These are phyloP conservation scores for Hortiboletus rubellus DNA, from an alignment of 1,284 basidiomycete genomes.

Conservation along the genomic window DNA sequence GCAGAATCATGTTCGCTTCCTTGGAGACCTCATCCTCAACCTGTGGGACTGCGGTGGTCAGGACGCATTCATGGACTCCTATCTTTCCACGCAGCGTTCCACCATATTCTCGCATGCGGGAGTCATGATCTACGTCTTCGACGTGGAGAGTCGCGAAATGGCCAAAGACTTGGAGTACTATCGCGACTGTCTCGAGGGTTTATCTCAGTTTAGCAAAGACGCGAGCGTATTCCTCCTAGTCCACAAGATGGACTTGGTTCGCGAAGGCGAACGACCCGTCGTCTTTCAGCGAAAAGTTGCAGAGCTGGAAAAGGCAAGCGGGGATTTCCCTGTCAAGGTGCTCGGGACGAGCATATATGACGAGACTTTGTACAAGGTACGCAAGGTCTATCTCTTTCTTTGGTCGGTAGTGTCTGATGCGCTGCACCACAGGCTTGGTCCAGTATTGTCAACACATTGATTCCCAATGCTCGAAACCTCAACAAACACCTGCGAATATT, in stretches of 20 bases:
- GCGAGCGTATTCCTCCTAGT: constrained; percentile 89
- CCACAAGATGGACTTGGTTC: constrained; percentile 94
- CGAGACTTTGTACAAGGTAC: constrained; percentile 92
- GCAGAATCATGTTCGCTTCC: constrained; percentile 95
- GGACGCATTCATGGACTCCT: constrained; percentile 96
- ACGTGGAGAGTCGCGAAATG: constrained; percentile 78
- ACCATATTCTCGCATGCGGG: constrained; percentile 96
- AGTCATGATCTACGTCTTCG: constrained; percentile 98
- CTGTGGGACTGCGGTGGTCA: constrained; percentile 99
- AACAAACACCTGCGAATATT: constrained; percentile 85
- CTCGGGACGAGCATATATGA: constrained; percentile 99
- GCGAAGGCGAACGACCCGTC: constrained; percentile 53
- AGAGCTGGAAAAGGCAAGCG: constrained; percentile 69
- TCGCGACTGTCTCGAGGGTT: constrained; percentile 78
- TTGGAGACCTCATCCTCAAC: constrained; percentile 91
- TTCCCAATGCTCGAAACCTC: constrained; percentile 91
- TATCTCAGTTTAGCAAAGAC: constrained; percentile 75
- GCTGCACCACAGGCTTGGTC: constrained; percentile 85
- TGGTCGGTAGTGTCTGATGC: constrained; percentile 5
- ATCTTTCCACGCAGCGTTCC: constrained; percentile 85
- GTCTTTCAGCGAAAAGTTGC: constrained; percentile 69
- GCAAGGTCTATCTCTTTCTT: constrained; percentile 22
- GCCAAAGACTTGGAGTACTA: constrained; percentile 85
- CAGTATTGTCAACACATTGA: constrained; percentile 92
- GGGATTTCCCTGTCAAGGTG: constrained; percentile 56